Base-by-base conservation (phyloP, 176 grass and related monocot genomes). In the Melocanna baccifera region DNA sequence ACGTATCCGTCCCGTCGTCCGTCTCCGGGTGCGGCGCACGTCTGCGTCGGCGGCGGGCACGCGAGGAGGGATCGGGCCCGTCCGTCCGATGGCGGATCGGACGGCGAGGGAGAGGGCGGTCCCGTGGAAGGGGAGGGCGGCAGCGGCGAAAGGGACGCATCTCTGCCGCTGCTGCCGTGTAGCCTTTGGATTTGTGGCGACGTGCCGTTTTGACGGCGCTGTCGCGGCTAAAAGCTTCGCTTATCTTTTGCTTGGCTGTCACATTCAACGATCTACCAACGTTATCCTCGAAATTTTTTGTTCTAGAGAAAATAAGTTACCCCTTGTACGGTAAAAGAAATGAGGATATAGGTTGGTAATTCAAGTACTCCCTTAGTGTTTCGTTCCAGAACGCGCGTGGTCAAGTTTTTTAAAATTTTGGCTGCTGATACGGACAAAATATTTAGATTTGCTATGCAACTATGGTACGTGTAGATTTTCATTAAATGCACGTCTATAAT, bases 141-240 rank as follows among this genome's bases (percentile, higher is more conserved):
- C 29, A 1, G 55, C 8, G 66, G 80, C 12, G 40, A 59, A 30
- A 62, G 78, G 26, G 56, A 69, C 77, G 52, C 78, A 9, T n/a
- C 70, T 59, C 71, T 23, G 71, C 79, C 41, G 36, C 56, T 14
- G 53, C 55, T 16, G 2, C 20, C 10, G 37, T 47, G 37, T n/a
- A 18, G 41, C 13, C 10, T 23, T 23, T 28, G 40, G 4, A 9
- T 6, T 13, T 29, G 79, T 13, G 64, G 71, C 34, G 34, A 48
- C 25, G 42, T 19, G 67, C 55, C 40, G 80, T 62, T 62, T 77
- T 26, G 75, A 22, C 75, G 52, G 52, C 58, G 69, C 69, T 80
- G 34, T 86, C 57, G 68, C 23, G 25, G 68, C 34, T 16, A 58
- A 29, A 75, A 75, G 20, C 23, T 71, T 71, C 4, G 23, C 30